Evolutionary conservation across 805 yeast genomes (phyloP).

Genomic region (Hanseniaspora singularis): DNA sequence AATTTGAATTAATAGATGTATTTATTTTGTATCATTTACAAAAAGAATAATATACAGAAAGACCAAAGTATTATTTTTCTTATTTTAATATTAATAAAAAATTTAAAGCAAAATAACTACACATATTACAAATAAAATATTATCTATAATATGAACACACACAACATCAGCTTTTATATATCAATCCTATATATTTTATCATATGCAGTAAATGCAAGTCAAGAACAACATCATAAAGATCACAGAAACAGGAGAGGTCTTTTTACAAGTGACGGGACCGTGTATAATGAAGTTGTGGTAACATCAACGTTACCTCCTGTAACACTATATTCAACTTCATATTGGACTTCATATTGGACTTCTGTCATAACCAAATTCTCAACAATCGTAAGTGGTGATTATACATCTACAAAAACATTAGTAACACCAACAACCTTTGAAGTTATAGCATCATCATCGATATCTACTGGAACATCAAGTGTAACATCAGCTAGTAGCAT

Average conservation of each 20-base stretch:
- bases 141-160: no score
- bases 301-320: slow-evolving; percentile 29
- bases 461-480: slow-evolving; percentile 12
- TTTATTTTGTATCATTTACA: no score
- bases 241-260: slow-evolving; percentile 16
- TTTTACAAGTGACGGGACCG: slow-evolving; percentile 29
- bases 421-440: slow-evolving; percentile 15
- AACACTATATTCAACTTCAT: slow-evolving; percentile 23
- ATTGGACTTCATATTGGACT: slow-evolving; percentile 26
- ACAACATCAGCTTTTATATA: background rate
- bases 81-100: slow-evolving; percentile 19
- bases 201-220: slow-evolving; percentile 16
- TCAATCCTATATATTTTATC: slow-evolving; percentile 18
- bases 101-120: background rate
- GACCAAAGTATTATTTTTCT: no score
- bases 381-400: slow-evolving; percentile 24
- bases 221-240: slow-evolving; percentile 1
- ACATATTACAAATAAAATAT: slow-evolving; percentile 1
- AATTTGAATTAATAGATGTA: no score
- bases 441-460: slow-evolving; percentile 14
- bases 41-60: no score
- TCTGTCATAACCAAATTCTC: slow-evolving; percentile 21
- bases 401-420: slow-evolving; percentile 20
- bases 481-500: background rate
- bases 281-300: slow-evolving; percentile 28